These are phyloP conservation scores for Penicillium hordei DNA, from an alignment of 2,329 filamentous ascomycete species.

Conservation along the genomic window DNA sequence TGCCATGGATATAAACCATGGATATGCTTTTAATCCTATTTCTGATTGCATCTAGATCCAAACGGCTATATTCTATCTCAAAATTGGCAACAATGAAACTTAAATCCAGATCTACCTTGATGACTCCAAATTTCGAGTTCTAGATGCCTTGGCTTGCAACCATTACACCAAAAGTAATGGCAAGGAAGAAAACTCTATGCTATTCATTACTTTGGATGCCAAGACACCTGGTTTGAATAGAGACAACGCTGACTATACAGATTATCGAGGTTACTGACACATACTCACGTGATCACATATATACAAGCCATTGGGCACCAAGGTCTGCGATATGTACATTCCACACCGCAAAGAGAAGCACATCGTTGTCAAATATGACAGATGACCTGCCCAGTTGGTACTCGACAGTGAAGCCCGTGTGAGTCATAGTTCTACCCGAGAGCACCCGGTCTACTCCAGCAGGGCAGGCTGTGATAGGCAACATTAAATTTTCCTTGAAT, in stretches of 20 bases:
- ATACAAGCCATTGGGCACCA: neutral
- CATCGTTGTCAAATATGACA: neutral
- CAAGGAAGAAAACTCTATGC: neutral
- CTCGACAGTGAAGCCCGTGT: neutral
- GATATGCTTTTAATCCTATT: neutral
- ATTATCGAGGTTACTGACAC: neutral
- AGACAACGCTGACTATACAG: neutral
- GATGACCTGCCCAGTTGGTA: neutral
- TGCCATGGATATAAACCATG: neutral
- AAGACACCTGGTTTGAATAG: neutral
- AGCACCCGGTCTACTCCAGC: neutral
- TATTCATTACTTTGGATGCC: neutral
- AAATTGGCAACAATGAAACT: neutral
- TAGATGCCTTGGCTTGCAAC: neutral
- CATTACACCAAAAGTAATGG: neutral
- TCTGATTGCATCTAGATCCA: neutral
- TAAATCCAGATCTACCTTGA: neutral
- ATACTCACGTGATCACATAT: neutral
- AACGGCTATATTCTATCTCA: no score
- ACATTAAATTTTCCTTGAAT: neutral
- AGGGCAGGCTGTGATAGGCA: neutral
- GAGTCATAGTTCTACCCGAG: neutral
- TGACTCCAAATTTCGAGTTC: neutral
- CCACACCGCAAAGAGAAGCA: neutral
- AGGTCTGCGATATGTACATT: neutral